Base-by-base conservation (phyloP, 192 early-diverging fungal species). In the Backusella australiensis region DNA sequence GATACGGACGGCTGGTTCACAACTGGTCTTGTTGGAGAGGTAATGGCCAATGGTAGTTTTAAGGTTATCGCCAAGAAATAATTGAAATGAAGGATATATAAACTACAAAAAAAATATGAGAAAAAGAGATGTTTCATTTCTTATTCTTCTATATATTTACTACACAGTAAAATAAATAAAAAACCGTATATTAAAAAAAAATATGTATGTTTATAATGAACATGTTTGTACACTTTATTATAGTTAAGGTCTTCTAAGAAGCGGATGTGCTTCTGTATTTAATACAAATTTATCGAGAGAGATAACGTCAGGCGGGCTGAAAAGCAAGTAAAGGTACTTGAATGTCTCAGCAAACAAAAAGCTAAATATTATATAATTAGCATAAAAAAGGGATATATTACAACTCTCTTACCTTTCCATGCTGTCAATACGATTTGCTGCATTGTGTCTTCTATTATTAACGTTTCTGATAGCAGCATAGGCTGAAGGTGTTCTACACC, bases 1-100 rank as follows among this genome's bases (percentile, higher is more conserved):
- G 89, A 93, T 65, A 79, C 81, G 17, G 94, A 96, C 82, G 96
- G 96, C 6, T 98, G 97, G 97, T 85, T 91, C 19, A 89, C 88
- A 76, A 94, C 95, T 12, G 94, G 96, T 41, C 92, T 94, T 75
- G 86, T 97, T 65, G 96, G 90, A n/a, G 82, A 80, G 68, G 49
- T 80, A 14, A 53, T 78, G 35, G 76, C 82, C 17, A 80, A 78
- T 59, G 82, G 82, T 44, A 80, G 76, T 3, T 52, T 83, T 12
- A 74, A 75, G 15, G 19, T 83, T 32, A 36, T 83, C 29, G 78
- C 73, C 52, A 81, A 93, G 41, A 87, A 90, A 78, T 94, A 95
- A 86, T 91, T 92, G 75, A 14, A 3, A 63, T 53, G 94, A 35
- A 84, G 91, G 82, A 92, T 92, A 78, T 75, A 90, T 63, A 81